A percentile compares a stretch with the other conserved stretches of the same genome.
Evolutionary conservation across 257 asterid species (phyloP).

Genomic region (Petunia axillaris): DNA sequence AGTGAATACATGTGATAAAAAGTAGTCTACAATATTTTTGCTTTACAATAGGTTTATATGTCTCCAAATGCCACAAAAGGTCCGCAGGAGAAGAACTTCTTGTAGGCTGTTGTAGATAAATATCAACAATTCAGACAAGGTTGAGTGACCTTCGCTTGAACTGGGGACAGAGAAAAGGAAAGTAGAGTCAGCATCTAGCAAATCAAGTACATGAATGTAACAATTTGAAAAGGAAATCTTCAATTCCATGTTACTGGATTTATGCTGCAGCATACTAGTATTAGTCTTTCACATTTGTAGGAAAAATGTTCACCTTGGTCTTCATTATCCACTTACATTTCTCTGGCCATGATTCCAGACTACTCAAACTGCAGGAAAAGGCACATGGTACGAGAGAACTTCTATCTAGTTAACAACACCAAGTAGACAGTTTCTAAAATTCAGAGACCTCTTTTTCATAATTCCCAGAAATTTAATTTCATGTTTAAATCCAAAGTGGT

Average conservation of each 20-base stretch:
- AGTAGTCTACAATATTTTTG: neutral
- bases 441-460: neutral
- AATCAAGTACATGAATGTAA: neutral
- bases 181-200: constrained; percentile 1
- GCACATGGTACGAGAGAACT: neutral
- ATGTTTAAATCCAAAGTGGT: no score
- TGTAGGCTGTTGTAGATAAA: neutral
- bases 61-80: neutral
- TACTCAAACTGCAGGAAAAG: constrained; percentile 10
- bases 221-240: neutral
- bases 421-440: neutral
- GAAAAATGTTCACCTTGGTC: neutral
- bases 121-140: constrained; percentile 37
- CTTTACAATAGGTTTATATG: constrained; percentile 12
- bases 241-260: neutral
- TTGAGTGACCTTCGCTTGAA: constrained; percentile 46
- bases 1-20: constrained; percentile 7
- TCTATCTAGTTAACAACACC: constrained; percentile 11
- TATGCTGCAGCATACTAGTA: neutral
- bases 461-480: neutral
- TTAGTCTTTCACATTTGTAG: neutral
- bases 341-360: neutral
- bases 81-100: neutral
- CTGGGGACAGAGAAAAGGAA: constrained; percentile 23
- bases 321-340: neutral